phyloP scores from a whole-genome alignment of 345 rosid species.

The Populus deltoides region DNA sequence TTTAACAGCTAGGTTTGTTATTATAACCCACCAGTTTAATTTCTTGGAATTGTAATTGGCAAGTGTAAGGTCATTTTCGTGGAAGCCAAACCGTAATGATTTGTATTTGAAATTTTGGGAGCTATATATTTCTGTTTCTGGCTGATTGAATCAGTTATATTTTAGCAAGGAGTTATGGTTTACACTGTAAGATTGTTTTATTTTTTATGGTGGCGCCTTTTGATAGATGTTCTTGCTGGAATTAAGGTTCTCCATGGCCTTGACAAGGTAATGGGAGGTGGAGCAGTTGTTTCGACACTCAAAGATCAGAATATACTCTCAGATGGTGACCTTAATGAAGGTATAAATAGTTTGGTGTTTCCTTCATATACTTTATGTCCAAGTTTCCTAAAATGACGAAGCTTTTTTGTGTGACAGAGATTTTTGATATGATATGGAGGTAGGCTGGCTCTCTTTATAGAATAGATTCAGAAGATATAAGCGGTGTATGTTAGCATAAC shows the following conservation, averaged over 20 bases:
- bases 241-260: slow-evolving; percentile 87
- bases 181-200: background rate
- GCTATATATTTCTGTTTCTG: slow-evolving; percentile 6
- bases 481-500: background rate
- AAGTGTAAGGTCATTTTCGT: slow-evolving; percentile 1
- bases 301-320: slow-evolving; percentile 89
- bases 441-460: slow-evolving; percentile 19
- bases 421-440: slow-evolving; percentile 55
- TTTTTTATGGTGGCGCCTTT: slow-evolving; percentile 22
- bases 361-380: slow-evolving; percentile 11
- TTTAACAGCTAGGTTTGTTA: background rate
- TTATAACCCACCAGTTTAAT: background rate
- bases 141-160: slow-evolving; percentile 9
- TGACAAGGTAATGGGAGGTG: slow-evolving; percentile 90
- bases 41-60: background rate
- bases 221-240: slow-evolving; percentile 73
- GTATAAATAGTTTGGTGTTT: slow-evolving; percentile 37
- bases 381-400: slow-evolving; percentile 16
- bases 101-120: background rate
- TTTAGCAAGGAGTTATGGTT: slow-evolving; percentile 6
- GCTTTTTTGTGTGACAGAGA: slow-evolving; percentile 36
- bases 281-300: slow-evolving; percentile 92
- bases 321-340: slow-evolving; percentile 78
- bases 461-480: background rate
- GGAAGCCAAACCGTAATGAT: background rate